phyloP scores from a whole-genome alignment of 352 stramenopile genomes.

The Phytophthora ohioensis region DNA sequence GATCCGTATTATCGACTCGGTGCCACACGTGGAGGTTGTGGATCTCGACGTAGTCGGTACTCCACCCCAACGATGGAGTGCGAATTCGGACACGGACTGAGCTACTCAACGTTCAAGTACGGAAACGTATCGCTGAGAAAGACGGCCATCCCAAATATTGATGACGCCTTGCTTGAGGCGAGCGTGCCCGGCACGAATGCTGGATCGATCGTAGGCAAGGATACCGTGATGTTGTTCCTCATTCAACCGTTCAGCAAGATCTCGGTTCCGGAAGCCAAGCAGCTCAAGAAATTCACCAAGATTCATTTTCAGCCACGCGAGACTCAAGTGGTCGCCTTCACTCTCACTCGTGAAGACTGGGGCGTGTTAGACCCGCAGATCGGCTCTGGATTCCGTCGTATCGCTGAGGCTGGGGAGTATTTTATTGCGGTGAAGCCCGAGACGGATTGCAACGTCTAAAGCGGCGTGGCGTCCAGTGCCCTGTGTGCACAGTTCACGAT shows the following conservation, averaged over 20 bases:
- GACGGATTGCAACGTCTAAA: constrained; percentile 73
- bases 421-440: constrained; percentile 73
- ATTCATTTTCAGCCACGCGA: constrained; percentile 62
- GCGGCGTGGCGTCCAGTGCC: constrained; percentile 29
- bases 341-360: constrained; percentile 61
- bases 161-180: constrained; percentile 43
- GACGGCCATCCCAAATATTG: constrained; percentile 34
- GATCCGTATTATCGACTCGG: constrained; percentile 52
- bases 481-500: constrained; percentile 63
- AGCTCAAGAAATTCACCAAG: constrained; percentile 86
- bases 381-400: constrained; percentile 54
- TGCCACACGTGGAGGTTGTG: constrained; percentile 85
- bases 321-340: constrained; percentile 47
- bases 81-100: constrained; percentile 72
- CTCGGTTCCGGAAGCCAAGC: constrained; percentile 78
- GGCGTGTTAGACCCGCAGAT: constrained; percentile 69
- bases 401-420: constrained; percentile 73
- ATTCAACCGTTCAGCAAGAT: constrained; percentile 66
- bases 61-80: constrained; percentile 48
- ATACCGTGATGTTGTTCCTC: constrained; percentile 85
- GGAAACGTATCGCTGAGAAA: constrained; percentile 49
- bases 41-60: constrained; percentile 93
- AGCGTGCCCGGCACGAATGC: constrained; percentile 77
- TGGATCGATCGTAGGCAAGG: constrained; percentile 63
- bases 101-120: constrained; percentile 76